A percentile compares a stretch with the other conserved stretches of the same genome.
Evolutionary conservation across 331 rosid species (phyloP).

Genomic region (Pyrus hybrid): DNA sequence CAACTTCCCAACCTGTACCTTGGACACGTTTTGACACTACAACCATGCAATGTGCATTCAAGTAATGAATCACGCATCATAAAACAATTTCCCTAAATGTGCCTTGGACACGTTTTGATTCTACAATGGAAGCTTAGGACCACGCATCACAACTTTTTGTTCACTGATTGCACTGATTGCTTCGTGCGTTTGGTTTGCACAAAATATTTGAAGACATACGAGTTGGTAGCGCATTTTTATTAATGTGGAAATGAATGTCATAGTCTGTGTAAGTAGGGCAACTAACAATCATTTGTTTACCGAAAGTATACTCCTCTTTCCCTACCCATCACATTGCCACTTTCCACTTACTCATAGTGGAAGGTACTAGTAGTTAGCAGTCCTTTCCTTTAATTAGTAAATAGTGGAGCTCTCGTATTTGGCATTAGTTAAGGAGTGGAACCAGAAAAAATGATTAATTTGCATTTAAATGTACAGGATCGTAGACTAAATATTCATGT

Average conservation of each 20-base stretch:
- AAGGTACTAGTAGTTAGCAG: not conserved
- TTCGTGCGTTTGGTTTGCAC: not conserved
- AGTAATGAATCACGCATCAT: not conserved
- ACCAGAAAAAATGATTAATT: not conserved
- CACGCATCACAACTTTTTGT: not conserved
- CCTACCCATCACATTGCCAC: not conserved
- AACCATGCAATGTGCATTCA: not conserved
- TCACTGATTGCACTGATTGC: not conserved
- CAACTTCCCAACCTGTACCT: not conserved
- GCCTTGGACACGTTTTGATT: not conserved
- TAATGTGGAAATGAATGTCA: not conserved
- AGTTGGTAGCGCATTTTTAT: not conserved
- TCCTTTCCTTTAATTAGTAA: not conserved
- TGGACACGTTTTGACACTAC: not conserved
- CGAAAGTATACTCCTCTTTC: not conserved
- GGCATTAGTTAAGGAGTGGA: not conserved
- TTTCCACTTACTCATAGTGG: not conserved
- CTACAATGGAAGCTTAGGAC: not conserved
- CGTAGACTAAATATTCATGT: not conserved
- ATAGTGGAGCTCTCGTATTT: not conserved
- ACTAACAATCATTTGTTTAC: not conserved
- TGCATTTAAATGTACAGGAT: not conserved
- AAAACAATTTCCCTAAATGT: not conserved
- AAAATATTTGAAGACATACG: not conserved
- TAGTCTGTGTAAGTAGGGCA: slow-evolving; percentile 8